phyloP scores from a whole-genome alignment of 495 filamentous ascomycete species.

The Tuber umbilicatum region DNA sequence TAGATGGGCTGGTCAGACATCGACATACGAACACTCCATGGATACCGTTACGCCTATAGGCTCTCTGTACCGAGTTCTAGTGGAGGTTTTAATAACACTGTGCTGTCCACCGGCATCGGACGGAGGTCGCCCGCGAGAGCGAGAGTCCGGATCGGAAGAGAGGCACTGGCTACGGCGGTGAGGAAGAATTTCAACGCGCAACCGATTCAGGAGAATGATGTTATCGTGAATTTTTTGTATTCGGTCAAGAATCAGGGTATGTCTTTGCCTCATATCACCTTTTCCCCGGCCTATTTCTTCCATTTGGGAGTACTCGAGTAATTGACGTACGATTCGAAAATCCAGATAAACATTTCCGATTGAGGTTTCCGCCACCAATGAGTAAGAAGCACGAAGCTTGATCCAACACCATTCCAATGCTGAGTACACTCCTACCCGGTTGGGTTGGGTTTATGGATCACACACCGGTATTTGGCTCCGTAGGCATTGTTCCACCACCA shows the following conservation, averaged over 20 bases:
- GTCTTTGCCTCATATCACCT: background rate
- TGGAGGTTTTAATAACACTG: constrained; percentile 34
- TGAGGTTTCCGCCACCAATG: constrained; percentile 39
- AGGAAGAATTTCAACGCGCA: constrained; percentile 85
- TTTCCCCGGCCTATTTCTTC: background rate
- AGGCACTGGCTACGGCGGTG: constrained; percentile 64
- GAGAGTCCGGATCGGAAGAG: constrained; percentile 56
- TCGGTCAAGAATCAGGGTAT: constrained; percentile 61
- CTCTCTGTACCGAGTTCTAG: constrained; percentile 30
- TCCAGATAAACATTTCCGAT: constrained; percentile 40
- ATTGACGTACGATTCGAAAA: constrained; percentile 5
- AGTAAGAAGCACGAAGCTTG: constrained; percentile 34
- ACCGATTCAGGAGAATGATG: constrained; percentile 77
- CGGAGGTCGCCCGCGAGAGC: constrained; percentile 30
- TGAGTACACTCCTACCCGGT: background rate
- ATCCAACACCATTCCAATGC: background rate
- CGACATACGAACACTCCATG: constrained; percentile 36
- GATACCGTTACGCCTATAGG: constrained; percentile 38
- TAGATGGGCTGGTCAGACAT: constrained; percentile 40
- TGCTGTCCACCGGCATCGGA: constrained; percentile 37
- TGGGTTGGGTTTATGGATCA: background rate
- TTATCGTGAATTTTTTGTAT: constrained; percentile 80
- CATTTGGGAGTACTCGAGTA: background rate
- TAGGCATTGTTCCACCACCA: background rate
- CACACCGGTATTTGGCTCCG: background rate